Evolutionary conservation across 371 early-diverging fungal species (phyloP).

Genomic region (Coemansia sp.): DNA sequence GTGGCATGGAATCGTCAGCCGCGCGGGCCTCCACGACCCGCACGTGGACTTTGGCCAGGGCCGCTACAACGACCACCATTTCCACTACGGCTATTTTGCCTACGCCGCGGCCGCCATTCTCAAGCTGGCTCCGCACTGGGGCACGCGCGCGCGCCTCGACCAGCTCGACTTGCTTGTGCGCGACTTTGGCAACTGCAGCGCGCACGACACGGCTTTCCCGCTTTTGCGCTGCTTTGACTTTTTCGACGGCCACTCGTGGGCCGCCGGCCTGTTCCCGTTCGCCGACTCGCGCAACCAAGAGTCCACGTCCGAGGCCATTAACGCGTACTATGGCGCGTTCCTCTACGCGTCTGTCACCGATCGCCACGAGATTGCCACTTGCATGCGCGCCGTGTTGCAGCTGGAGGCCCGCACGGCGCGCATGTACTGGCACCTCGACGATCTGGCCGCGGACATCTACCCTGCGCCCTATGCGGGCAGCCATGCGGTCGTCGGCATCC

Average conservation of each 20-base stretch:
- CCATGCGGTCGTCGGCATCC: conserved; percentile 65
- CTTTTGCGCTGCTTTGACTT: conserved; percentile 69
- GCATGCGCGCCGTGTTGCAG: conserved; percentile 29
- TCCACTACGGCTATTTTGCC: conserved; percentile 74
- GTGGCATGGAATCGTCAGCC: conserved; percentile 66
- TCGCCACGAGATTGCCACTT: conserved; percentile 42
- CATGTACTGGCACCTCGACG: conserved; percentile 59
- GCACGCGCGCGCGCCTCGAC: conserved; percentile 12
- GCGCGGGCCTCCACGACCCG: conserved; percentile 52
- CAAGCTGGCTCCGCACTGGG: conserved; percentile 56
- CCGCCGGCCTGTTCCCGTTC: conserved; percentile 65
- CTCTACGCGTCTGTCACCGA: conserved; percentile 60
- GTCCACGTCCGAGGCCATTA: conserved; percentile 73
- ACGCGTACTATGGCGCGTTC: conserved; percentile 70
- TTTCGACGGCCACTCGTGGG: conserved; percentile 79
- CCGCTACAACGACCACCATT: conserved; percentile 75
- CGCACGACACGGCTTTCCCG: conserved; percentile 60
- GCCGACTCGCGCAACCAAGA: conserved; percentile 78
- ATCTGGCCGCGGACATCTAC: conserved; percentile 21
- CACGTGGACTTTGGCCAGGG: conserved; percentile 60
- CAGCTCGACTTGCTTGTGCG: conserved; percentile 56
- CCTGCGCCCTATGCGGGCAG: conserved; percentile 55
- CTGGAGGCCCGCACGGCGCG: conserved; percentile 61
- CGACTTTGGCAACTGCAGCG: conserved; percentile 64
- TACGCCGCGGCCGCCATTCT: conserved; percentile 68